These are phyloP conservation scores for Beauveria scarabaeidicola DNA, from an alignment of 2,329 filamentous ascomycete species.

Conservation along the genomic window DNA sequence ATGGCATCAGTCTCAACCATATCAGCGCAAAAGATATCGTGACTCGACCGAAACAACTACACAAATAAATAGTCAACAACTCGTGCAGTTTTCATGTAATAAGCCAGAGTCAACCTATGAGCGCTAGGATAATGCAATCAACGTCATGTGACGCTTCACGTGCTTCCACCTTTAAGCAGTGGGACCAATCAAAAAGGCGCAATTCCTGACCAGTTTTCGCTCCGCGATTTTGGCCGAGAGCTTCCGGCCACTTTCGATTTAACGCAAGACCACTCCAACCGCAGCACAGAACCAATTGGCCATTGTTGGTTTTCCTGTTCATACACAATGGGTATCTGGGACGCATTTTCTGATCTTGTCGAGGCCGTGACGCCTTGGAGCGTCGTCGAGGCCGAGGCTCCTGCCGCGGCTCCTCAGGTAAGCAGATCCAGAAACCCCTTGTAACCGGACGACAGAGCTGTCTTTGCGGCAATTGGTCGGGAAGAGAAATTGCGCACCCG, in stretches of 20 bases:
- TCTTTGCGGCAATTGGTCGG: slow-evolving; percentile 7
- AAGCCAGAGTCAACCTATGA: neutral
- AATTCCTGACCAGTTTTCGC: slow-evolving; percentile 42
- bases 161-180: slow-evolving; percentile 14
- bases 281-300: slow-evolving; percentile 29
- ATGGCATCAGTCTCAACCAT: no score
- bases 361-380: slow-evolving; percentile 58
- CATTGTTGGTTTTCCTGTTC: slow-evolving; percentile 30
- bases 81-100: no score
- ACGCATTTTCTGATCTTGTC: slow-evolving; percentile 54
- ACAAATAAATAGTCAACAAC: no score
- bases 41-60: no score
- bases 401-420: slow-evolving; percentile 56
- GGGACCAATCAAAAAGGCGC: slow-evolving; percentile 38
- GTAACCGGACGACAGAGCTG: slow-evolving; percentile 1
- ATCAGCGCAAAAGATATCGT: no score
- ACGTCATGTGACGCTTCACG: slow-evolving; percentile 19
- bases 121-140: neutral
- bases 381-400: slow-evolving; percentile 57
- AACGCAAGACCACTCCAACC: slow-evolving; percentile 19
- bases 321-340: slow-evolving; percentile 58
- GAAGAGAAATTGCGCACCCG: neutral
- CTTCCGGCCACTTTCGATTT: slow-evolving; percentile 29
- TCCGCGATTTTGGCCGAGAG: slow-evolving; percentile 32
- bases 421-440: slow-evolving; percentile 15